Base-by-base conservation (phyloP, 306 rosid species). In the Parietaria judaica region DNA sequence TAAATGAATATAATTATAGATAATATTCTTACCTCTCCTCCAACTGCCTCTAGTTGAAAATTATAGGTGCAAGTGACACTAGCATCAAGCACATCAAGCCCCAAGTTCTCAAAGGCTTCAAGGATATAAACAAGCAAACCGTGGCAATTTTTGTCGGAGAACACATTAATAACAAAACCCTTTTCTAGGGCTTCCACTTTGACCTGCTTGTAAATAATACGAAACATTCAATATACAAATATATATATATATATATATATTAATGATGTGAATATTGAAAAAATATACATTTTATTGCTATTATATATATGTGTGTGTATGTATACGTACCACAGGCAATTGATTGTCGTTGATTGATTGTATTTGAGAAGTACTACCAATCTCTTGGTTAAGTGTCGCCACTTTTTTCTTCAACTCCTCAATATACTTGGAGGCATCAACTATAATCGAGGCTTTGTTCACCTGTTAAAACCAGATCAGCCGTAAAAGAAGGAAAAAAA, bases 31-130 rank as follows among this genome's bases (percentile, higher is more conserved):
- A 87, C 96, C 70, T 90, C 95, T 83, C 76, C 90, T 56, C 95
- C 96, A 9, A 83, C 69, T 3, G 91, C 95, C 77, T 91, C 78
- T 11, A 87, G 84, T 47, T 83, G 95, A 72, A 91, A 91, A 65
- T 60, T 79, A 63, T 87, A 95, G 45, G 86, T 77, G 68, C 96
- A 91, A 67, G 97, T 83, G 76, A 85, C 91, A 87, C 83, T 83
- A 70, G 97, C 97, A 73, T 91, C 87, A 39, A 83, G 86, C 51
- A 91, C 96, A 62, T 83, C 91, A 63, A 87, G 96, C 23, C 91
- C 89, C 31, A 91, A 64, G 52, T 78, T 81, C 54, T 81, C 97
- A 51, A 91, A 87, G 62, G 84, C 96, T 81, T 87, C 87, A 0
- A 91, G 80, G 60, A 91, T 77, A 5, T 78, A 77, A 16, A 83